Evolutionary conservation across 192 early-diverging fungal genomes (phyloP), one percentile per base, ranked within the genome.

Genomic region (Podila epicladia): DNA sequence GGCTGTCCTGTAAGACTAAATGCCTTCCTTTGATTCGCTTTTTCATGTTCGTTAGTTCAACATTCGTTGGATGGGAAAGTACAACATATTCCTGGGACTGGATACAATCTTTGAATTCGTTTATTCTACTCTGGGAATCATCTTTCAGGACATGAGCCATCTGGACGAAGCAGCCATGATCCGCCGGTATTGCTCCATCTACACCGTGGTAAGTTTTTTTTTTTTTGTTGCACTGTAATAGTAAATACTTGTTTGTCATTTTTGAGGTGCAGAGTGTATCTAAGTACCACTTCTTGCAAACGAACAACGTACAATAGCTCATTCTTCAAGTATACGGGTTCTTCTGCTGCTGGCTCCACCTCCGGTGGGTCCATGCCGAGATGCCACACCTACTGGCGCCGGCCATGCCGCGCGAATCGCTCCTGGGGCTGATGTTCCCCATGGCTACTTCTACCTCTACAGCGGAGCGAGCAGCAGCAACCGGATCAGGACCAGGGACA

Each of bases 281-380:
- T 53, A 58, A 13, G 22, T 31, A n/a, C 29, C 31, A 13, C 0
- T 31, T 33, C n/a, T 29, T 29, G 20, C 22, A 29, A 29, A 31
- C n/a, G 3, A n/a, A 31, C 26, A 24, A 13, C 13, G n/a, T 11
- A 2, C 13, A 22, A 29, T 58, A 80, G 77, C 45, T 80, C 3
- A 13, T 72, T 8, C 12, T 72, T 6, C 77, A 80, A 13, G 8
- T 58, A 11, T 80, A 80, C 51, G 70, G 67, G 20, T 69, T 69
- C 65, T 73, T 80, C 69, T 80, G 71, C 32, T 59, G 60, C n/a
- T 80, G 77, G 77, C 72, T 80, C 3, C 77, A 80, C 58, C 62
- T 64, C 8, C 71, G 61, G 9, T 80, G 77, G 77, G 71, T 69
- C 9, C 17, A n/a, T 9, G 28, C 59, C 33, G 77, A 80, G 58